These are phyloP conservation scores for Starmerella etchellsii DNA, from an alignment of 805 yeast species.

Conservation along the genomic window DNA sequence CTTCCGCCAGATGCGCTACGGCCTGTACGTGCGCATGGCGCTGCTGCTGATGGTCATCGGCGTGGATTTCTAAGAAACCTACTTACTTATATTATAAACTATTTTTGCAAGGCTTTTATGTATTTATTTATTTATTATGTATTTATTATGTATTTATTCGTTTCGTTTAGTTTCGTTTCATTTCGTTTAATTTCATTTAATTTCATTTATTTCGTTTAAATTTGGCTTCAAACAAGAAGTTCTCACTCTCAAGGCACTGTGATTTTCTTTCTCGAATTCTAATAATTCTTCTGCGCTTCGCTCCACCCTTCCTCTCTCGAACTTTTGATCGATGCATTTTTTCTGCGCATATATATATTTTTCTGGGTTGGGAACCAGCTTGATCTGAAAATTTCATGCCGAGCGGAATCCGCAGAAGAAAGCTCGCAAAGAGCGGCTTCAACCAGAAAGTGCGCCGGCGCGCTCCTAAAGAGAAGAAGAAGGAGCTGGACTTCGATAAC, in stretches of 20 bases:
- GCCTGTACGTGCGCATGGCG: constrained; percentile 97
- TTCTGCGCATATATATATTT: too few relatives aligned
- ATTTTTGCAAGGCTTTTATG: background rate
- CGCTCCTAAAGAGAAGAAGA: constrained; percentile 52
- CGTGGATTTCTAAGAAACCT: constrained; percentile 50
- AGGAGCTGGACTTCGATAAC: constrained; percentile 53
- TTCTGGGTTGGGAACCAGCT: too few relatives aligned
- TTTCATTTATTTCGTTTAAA: constrained; percentile 6
- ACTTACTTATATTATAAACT: background rate
- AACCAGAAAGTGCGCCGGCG: constrained; percentile 59
- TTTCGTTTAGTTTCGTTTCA: constrained; percentile 7
- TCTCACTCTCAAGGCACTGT: too few relatives aligned
- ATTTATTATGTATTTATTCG: constrained; percentile 9
- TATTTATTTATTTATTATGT: constrained; percentile 3
- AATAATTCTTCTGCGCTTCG: too few relatives aligned
- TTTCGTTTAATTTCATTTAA: background rate
- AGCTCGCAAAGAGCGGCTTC: constrained; percentile 50
- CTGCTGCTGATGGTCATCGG: constrained; percentile 96
- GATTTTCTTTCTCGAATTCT: too few relatives aligned
- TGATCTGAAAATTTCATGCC: constrained; percentile 27
- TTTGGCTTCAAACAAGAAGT: too few relatives aligned
- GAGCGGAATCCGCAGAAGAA: constrained; percentile 63
- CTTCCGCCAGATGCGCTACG: constrained; percentile 99
- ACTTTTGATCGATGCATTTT: too few relatives aligned
- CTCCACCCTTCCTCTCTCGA: too few relatives aligned